These are phyloP conservation scores for Dissophora ornata DNA, from an alignment of 192 early-diverging fungal species.

Conservation along the genomic window DNA sequence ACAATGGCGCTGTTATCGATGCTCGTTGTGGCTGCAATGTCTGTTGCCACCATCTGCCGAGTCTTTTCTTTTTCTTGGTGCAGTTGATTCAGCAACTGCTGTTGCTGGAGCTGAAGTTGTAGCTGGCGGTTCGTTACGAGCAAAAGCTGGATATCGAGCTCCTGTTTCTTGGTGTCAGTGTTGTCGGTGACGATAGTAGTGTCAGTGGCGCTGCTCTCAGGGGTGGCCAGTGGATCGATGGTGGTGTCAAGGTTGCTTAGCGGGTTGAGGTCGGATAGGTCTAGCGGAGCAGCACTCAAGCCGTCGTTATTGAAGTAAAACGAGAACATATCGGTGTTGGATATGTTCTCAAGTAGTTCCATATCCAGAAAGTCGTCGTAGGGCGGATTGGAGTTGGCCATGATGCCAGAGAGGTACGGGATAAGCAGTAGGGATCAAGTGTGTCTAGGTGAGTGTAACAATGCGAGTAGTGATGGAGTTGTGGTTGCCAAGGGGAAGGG, in stretches of 20 bases:
- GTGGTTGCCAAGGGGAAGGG: not conserved
- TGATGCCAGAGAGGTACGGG: not conserved
- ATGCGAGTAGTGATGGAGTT: not conserved
- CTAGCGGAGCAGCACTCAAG: conserved; percentile 1
- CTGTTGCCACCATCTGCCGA: not conserved
- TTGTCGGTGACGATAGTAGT: not conserved
- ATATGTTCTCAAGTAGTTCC: conserved; percentile 26
- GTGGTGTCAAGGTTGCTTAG: not conserved
- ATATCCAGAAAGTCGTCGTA: conserved; percentile 38
- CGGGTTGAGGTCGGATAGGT: not conserved
- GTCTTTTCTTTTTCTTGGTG: not conserved
- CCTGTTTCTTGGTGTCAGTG: conserved; percentile 7
- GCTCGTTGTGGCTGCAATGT: not conserved
- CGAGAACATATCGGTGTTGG: conserved; percentile 24
- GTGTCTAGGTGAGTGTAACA: not conserved
- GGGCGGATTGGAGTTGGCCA: conserved; percentile 17
- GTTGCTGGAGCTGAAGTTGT: conserved; percentile 11
- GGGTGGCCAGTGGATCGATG: too few species aligned
- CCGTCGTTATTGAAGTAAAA: conserved; percentile 27
- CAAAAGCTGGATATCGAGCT: conserved; percentile 18
- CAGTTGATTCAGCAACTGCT: conserved; percentile 2
- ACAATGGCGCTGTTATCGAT: not conserved
- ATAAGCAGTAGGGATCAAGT: not conserved
- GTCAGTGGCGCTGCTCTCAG: too few species aligned
- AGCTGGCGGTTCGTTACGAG: conserved; percentile 18